Base-by-base conservation (phyloP, 495 filamentous ascomycete genomes). In the Tuber indicum region DNA sequence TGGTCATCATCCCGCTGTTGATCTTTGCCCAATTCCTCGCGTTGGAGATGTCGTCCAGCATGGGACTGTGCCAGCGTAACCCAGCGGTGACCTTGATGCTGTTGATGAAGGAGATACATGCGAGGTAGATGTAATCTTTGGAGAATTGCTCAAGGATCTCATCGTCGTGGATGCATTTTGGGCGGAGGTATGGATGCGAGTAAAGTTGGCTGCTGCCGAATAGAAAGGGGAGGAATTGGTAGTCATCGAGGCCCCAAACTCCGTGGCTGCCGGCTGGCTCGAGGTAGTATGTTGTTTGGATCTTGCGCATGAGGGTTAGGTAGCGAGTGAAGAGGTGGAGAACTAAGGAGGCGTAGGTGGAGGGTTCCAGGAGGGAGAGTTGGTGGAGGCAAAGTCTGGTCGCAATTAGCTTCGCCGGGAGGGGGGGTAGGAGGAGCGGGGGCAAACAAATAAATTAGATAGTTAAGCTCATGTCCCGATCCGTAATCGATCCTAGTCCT, bases 161-260 rank as follows among this genome's bases (percentile, higher is more conserved):
- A 44, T 89, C 88, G 82, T 94, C 93, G 84, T 99, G 96, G 77
- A 99, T 96, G 3, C 90, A 88, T 72, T 92, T 85, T 2, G 96
- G 96, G 0, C 94, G 95, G 70, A 99, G 91, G 84, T 92, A 94
- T 0, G 91, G 90, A 83, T 99, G 96, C 74, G 91, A 89, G 6
- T 96, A 87, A 41, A 99, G 89, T 85, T 99, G 96, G 43, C 92
- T 91, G 52, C 95, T 92, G 43, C 96, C 96, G 81, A 98, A 94
- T 5, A 98, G 90, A 83, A 98, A 99, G 0, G 96, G 96, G 19
- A 97, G 86, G 86, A 98, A 99, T 79, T 97, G 95, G 87, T 98
- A 97, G 84, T 99, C 96, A 82, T 99, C 96, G 32, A 99, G 87
- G 7, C 96, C 96, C 96, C 96, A 99, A 44, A 99, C 96, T 23